Percentiles rank a stretch among this genome's conserved stretches.
phyloP scores from a whole-genome alignment of 2,329 filamentous ascomycete species.

The Fusarium odoratissimum region DNA sequence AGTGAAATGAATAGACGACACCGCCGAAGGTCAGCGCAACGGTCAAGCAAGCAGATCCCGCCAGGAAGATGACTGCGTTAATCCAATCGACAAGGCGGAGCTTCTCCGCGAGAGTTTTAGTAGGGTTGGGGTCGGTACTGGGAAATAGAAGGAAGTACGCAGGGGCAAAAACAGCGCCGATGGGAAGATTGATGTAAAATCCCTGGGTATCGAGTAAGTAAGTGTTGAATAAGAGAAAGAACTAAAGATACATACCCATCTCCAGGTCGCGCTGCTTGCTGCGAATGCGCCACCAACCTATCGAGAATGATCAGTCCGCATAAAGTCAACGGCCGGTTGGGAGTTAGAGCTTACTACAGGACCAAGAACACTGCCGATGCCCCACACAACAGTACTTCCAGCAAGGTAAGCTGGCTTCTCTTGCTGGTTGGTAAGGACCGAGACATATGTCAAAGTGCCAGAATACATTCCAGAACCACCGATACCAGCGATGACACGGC shows the following conservation, averaged over 20 bases:
- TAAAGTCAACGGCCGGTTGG: fast-evolving
- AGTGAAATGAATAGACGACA: not conserved
- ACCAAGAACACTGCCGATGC: not conserved
- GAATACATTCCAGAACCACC: slow-evolving; percentile 3
- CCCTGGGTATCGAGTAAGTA: not conserved
- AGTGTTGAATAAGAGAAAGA: fast-evolving
- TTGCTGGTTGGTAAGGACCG: not conserved
- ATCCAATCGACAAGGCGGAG: not conserved
- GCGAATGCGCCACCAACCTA: not conserved
- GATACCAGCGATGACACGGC: not conserved
- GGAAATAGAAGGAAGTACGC: not conserved
- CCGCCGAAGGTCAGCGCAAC: not conserved
- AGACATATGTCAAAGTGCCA: not conserved
- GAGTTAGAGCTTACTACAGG: not conserved
- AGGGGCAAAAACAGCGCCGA: not conserved
- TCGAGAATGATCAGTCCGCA: fast-evolving
- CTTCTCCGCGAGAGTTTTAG: not conserved
- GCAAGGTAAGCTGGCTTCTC: slow-evolving; percentile 1
- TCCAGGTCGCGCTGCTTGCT: not conserved
- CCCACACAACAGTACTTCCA: not conserved
- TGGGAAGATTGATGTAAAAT: not conserved
- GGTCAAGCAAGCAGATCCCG: not conserved
- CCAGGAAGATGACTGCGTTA: not conserved
- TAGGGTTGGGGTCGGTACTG: not conserved
- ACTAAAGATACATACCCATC: not conserved